Conservation (phyloP, 495 filamentous ascomycete genomes). For the Talaromyces nanjingensis region DNA sequence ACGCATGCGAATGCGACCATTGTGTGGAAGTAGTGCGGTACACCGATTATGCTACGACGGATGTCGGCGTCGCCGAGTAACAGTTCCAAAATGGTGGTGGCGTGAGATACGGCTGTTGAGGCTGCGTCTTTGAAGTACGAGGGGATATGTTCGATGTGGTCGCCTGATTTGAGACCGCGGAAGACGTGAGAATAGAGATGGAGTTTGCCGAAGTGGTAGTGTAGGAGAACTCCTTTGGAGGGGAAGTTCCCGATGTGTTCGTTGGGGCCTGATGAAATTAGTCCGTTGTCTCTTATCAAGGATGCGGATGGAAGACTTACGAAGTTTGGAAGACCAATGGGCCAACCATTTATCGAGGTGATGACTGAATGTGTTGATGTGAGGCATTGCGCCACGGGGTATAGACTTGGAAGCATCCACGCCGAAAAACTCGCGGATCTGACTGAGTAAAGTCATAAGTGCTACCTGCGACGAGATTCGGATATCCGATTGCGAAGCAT, state of each 20-base stretch:
- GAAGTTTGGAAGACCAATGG: conserved; percentile 23
- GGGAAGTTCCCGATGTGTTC: conserved; percentile 35
- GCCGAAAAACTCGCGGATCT: conserved; percentile 31
- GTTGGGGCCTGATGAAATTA: conserved; percentile 6
- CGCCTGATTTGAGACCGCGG: conserved; percentile 23
- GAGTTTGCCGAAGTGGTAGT: conserved; percentile 40
- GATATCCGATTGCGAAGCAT: conserved; percentile 28
- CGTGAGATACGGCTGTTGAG: conserved; percentile 30
- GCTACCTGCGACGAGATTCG: conserved; percentile 31
- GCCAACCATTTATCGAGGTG: conserved; percentile 36
- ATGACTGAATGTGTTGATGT: conserved; percentile 28
- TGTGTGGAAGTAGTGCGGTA: conserved; percentile 40
- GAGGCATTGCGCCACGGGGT: conserved; percentile 23
- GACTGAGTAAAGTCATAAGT: conserved; percentile 30
- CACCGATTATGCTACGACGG: conserved; percentile 28
- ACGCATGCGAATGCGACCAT: conserved; percentile 43
- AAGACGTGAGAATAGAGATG: conserved; percentile 39
- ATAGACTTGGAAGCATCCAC: conserved; percentile 25
- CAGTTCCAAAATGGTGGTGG: conserved; percentile 32
- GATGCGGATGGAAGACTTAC: conserved; percentile 18
- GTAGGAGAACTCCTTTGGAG: conserved; percentile 30
- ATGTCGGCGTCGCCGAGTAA: conserved; percentile 33
- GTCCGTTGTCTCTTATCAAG: neutral
- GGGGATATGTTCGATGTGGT: conserved; percentile 24
- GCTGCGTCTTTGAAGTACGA: conserved; percentile 29